These are phyloP conservation scores for Hyphodiscus sp. DNA, from an alignment of 2,329 filamentous ascomycete genomes.

Conservation along the genomic window DNA sequence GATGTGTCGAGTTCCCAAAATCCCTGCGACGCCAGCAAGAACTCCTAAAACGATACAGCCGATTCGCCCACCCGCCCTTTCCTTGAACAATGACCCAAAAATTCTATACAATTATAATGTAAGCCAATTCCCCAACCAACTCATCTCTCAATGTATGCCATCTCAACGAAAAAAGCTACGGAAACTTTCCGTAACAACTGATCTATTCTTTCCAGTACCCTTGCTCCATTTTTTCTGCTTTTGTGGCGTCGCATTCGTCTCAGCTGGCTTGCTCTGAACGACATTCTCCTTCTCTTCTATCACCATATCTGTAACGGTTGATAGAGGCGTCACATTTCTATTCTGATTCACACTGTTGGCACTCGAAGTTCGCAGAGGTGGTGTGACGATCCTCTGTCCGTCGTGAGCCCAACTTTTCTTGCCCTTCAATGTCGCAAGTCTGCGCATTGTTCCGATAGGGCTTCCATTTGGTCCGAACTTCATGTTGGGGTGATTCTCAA, in stretches of 20 bases:
- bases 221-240: conserved; percentile 18
- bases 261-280: conserved; percentile 1
- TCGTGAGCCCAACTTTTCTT: conserved; percentile 25
- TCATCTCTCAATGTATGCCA: background rate
- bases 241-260: background rate
- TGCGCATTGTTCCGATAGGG: conserved; percentile 15
- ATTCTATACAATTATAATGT: background rate
- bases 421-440: conserved; percentile 20
- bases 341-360: conserved; percentile 21
- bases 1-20: no score
- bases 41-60: no score
- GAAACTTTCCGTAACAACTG: conserved; percentile 22
- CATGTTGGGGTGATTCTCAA: conserved; percentile 13
- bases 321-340: conserved; percentile 4
- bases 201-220: conserved; percentile 15
- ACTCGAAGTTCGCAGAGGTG: conserved; percentile 24
- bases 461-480: conserved; percentile 12
- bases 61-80: background rate
- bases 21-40: no score
- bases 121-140: background rate
- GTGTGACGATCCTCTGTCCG: conserved; percentile 21
- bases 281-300: conserved; percentile 24
- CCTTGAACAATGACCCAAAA: background rate
- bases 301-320: conserved; percentile 10
- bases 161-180: conserved; percentile 27